A percentile compares a stretch with the other conserved stretches of the same genome.
These are phyloP conservation scores for Diaporthe helianthi DNA, from an alignment of 2,329 filamentous ascomycete genomes.

Conservation along the genomic window DNA sequence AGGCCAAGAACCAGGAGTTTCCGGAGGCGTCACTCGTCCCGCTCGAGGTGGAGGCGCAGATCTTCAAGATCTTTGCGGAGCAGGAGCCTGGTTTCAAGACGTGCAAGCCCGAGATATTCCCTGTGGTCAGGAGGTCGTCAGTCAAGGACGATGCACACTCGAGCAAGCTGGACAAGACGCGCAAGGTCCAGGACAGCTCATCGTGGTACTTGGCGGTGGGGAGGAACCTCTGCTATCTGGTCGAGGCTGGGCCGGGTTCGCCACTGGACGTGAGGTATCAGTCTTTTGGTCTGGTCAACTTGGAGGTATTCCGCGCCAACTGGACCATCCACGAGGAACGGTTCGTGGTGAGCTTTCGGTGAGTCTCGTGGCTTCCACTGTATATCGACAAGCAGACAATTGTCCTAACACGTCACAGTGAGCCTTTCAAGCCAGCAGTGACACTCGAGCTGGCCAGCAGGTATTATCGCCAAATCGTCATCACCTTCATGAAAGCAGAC, in stretches of 20 bases:
- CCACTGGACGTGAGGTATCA: constrained; percentile 55
- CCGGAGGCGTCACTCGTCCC: constrained; percentile 50
- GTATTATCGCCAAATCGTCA: constrained; percentile 61
- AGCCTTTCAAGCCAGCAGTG: constrained; percentile 42
- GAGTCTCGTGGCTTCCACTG: background rate
- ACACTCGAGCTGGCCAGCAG: constrained; percentile 58
- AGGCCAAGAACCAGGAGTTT: constrained; percentile 44
- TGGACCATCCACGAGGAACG: constrained; percentile 61
- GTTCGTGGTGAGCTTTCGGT: constrained; percentile 63
- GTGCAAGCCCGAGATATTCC: constrained; percentile 55
- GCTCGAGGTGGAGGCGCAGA: constrained; percentile 54
- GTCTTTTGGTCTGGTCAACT: constrained; percentile 59
- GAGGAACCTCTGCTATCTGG: constrained; percentile 59
- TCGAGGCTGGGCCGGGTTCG: constrained; percentile 58
- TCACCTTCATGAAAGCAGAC: constrained; percentile 61
- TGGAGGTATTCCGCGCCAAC: constrained; percentile 59
- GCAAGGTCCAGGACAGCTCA: constrained; percentile 56
- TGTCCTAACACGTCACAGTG: constrained; percentile 32
- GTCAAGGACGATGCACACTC: constrained; percentile 45
- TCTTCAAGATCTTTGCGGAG: constrained; percentile 54
- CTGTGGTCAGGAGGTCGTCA: constrained; percentile 57
- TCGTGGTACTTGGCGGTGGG: constrained; percentile 63
- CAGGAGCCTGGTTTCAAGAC: constrained; percentile 50
- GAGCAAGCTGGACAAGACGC: constrained; percentile 51
- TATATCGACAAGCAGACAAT: background rate